Evolutionary conservation across 169 alveolate genomes (phyloP), one percentile per base, ranked within the genome.

Genomic region (Plasmodium reichenowi): DNA sequence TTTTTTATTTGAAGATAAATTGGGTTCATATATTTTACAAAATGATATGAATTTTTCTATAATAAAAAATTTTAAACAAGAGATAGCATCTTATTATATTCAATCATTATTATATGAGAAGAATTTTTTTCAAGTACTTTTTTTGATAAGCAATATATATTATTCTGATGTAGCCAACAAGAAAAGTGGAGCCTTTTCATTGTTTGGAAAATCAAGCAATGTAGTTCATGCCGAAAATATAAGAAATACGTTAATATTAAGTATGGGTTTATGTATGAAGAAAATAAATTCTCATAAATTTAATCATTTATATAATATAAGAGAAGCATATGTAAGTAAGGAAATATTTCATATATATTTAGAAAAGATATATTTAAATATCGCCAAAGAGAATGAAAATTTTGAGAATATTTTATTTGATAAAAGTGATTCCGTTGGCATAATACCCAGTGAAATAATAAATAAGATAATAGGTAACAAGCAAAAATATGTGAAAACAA

Each of bases 151-250:
- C 66, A 86, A 60, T 50, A 29, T 86, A 22, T 72, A 72, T 56
- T 67, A 71, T 54, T 93, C 95, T 5, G 95, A 88, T 66, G 72
- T 87, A 24, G 95, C 95, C 0, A 93, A 93, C 12, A 93, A 71
- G 62, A 86, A 93, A 60, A 78, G 75, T 59, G 83, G 95, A 26
- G 94, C 95, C 13, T 93, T 93, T 59, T 87, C 93, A 13, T 70
- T 93, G 50, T 93, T 93, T 67, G 95, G 95, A 13, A 93, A 93
- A 85, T 93, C 95, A 5, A 73, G 47, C 32, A 83, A 88, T n/a
- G 95, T 88, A 1, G 73, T 93, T 2, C 80, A 93, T 72, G 88
- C 95, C 9, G 95, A 93, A 70, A 92, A 93, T 54, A 88, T 93
- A 6, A 70, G 95, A 13, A 88, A 83, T 15, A 86, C 93, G 8